phyloP scores from a whole-genome alignment of 2,329 filamentous ascomycete species.

The Aspergillus ustus region DNA sequence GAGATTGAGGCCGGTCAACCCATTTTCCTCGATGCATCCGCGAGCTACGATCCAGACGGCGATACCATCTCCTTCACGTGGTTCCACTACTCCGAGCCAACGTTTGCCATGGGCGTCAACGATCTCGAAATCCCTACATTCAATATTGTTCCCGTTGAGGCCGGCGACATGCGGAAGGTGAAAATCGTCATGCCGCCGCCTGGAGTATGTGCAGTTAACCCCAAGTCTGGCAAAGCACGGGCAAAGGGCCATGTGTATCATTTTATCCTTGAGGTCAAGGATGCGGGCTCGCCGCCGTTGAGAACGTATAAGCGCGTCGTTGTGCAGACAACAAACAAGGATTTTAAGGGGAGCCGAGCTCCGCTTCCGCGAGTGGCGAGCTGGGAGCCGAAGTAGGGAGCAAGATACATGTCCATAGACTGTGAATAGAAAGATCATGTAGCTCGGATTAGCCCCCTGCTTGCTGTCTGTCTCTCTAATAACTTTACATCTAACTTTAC shows the following conservation, averaged over 20 bases:
- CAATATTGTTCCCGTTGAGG: background rate
- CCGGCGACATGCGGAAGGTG: background rate
- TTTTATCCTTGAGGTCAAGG: constrained; percentile 5
- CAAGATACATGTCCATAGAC: too few relatives aligned
- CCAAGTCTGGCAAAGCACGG: background rate
- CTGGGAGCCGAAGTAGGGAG: too few relatives aligned
- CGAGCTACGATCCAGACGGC: constrained; percentile 10
- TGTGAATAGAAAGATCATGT: too few relatives aligned
- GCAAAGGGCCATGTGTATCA: constrained; percentile 3
- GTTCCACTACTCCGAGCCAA: constrained; percentile 13
- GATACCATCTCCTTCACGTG: constrained; percentile 4
- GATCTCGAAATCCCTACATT: background rate
- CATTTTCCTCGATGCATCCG: background rate
- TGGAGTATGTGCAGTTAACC: background rate
- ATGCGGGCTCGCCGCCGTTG: background rate
- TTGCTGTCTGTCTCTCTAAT: too few relatives aligned
- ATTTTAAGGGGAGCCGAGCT: background rate
- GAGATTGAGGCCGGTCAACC: too few relatives aligned
- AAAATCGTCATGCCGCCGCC: background rate
- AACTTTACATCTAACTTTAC: too few relatives aligned
- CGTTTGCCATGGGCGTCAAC: background rate
- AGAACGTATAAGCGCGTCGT: constrained; percentile 2
- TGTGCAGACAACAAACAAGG: constrained; percentile 7
- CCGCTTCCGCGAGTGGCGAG: too few relatives aligned
- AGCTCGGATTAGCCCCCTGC: too few relatives aligned